Evolutionary conservation across 257 asterid species (phyloP).

Genomic region (Hygrophila difformis): DNA sequence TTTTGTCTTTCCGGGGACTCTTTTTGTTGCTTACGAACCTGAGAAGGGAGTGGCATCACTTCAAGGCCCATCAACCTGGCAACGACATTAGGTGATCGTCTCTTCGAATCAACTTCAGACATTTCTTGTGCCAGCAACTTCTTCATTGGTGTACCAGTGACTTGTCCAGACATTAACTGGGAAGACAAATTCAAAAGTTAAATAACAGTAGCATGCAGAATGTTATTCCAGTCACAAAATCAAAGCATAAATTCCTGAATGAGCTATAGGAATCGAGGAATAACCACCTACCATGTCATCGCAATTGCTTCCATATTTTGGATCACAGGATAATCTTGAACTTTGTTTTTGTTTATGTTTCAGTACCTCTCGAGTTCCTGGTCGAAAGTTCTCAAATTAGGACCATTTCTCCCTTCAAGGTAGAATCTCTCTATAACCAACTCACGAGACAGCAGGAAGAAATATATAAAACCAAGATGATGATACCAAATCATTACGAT

Average conservation of each 20-base stretch:
- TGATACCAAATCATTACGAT: background rate
- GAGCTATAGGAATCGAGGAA: too few species aligned
- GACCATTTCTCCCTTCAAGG: conserved; percentile 9
- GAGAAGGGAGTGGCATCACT: conserved; percentile 54
- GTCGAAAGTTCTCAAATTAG: conserved; percentile 18
- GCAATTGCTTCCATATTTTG: conserved; percentile 35
- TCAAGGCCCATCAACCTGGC: conserved; percentile 87
- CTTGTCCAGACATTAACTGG: conserved; percentile 37
- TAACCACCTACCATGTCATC: conserved; percentile 51
- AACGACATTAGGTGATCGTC: conserved; percentile 45
- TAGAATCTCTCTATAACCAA: conserved; percentile 1
- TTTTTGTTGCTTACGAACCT: conserved; percentile 42
- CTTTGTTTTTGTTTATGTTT: conserved; percentile 35
- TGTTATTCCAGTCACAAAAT: background rate
- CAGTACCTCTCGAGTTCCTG: conserved; percentile 44
- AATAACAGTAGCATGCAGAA: background rate
- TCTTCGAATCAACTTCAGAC: conserved; percentile 55
- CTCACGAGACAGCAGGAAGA: background rate
- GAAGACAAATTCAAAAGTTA: conserved; percentile 14
- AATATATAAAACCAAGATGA: background rate
- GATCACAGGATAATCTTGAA: conserved; percentile 39
- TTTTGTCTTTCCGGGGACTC: conserved; percentile 32
- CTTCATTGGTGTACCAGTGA: conserved; percentile 55
- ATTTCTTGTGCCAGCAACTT: conserved; percentile 68
- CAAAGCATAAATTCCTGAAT: conserved; percentile 17